Conservation (phyloP, 83 land plant genomes). For the Diphasiastrum complanatum region DNA sequence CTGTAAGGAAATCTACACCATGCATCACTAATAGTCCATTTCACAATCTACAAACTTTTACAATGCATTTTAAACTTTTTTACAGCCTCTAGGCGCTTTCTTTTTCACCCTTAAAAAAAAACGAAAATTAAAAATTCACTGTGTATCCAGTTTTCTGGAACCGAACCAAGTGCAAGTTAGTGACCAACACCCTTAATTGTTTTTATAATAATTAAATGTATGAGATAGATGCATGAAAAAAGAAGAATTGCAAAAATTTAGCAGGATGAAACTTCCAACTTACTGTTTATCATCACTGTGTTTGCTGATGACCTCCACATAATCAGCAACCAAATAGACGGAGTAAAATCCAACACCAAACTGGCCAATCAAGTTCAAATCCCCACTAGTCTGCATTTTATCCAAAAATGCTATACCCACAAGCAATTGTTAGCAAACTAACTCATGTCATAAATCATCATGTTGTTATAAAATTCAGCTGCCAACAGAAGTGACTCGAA, state of each 20-base stretch:
- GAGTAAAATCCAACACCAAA: slow-evolving; percentile 99
- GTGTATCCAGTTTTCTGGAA: too few species aligned
- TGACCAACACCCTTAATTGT: background rate
- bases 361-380: slow-evolving; percentile 88
- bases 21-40: too few species aligned
- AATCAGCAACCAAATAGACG: slow-evolving; percentile 92
- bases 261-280: slow-evolving; percentile 17
- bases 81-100: too few species aligned
- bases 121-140: too few species aligned
- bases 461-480: background rate
- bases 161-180: background rate
- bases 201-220: background rate
- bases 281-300: slow-evolving; percentile 99
- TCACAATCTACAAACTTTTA: too few species aligned
- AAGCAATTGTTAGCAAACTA: background rate
- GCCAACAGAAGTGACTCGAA: background rate
- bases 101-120: too few species aligned
- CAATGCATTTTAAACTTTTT: too few species aligned
- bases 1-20: too few species aligned
- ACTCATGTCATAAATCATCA: background rate
- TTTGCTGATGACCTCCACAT: slow-evolving; percentile 97
- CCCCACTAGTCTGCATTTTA: slow-evolving; percentile 91
- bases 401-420: slow-evolving; percentile 74
- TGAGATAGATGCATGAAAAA: background rate
- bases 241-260: background rate